Conservation (phyloP, 345 rosid species). For the Eucalyptus dawsonii region DNA sequence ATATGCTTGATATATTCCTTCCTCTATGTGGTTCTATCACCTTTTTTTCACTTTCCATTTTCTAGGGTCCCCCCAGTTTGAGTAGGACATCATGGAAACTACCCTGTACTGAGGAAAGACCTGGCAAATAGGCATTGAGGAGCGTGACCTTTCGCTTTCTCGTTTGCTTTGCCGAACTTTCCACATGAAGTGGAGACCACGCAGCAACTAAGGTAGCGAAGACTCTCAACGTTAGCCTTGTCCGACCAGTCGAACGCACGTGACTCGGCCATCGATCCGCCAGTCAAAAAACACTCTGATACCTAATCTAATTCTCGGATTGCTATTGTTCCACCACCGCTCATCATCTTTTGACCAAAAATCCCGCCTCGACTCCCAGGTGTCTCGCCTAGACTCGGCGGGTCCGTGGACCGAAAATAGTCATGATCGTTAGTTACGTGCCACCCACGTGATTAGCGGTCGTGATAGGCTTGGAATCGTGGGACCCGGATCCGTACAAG, state of each 20-base stretch:
- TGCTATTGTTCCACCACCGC: neutral
- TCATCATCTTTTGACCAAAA: neutral
- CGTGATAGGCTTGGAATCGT: neutral
- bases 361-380: neutral
- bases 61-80: neutral
- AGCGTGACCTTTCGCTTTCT: neutral
- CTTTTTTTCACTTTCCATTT: neutral
- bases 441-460: neutral
- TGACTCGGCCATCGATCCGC: neutral
- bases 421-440: neutral
- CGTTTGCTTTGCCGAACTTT: neutral
- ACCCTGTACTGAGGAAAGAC: neutral
- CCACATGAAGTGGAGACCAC: neutral
- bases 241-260: neutral
- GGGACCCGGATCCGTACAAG: neutral
- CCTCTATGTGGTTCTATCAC: neutral
- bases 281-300: neutral
- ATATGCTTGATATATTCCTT: neutral
- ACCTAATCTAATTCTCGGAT: neutral
- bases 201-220: neutral
- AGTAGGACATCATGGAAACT: neutral
- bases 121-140: neutral
- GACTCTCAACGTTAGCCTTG: neutral
- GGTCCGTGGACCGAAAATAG: neutral
- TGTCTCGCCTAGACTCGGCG: no score